These are phyloP conservation scores for Rubia tinctorum DNA, from an alignment of 305 asterid genomes.

Conservation along the genomic window DNA sequence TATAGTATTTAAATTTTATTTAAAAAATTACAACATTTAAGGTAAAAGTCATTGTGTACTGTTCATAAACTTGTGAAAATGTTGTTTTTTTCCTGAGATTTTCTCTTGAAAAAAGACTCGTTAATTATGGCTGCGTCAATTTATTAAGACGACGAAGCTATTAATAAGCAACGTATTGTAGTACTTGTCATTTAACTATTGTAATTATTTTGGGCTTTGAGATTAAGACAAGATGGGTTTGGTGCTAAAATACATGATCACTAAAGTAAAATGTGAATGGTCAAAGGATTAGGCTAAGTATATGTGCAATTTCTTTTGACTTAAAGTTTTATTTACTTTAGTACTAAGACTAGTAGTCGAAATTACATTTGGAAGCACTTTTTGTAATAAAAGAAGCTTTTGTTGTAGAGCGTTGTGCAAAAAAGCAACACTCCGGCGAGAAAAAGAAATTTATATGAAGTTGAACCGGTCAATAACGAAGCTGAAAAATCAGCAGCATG, in stretches of 20 bases:
- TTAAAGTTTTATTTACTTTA: not conserved
- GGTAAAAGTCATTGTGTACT: too few relatives aligned
- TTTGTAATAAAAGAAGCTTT: not conserved
- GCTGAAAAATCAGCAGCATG: not conserved
- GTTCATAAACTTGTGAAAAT: too few relatives aligned
- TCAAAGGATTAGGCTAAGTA: conserved; percentile 1
- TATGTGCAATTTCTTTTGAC: not conserved
- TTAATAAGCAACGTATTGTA: too few relatives aligned
- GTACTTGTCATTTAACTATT: too few relatives aligned
- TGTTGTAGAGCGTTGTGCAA: not conserved
- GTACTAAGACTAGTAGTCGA: not conserved
- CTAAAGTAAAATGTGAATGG: not conserved
- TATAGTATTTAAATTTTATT: too few relatives aligned
- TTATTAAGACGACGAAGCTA: too few relatives aligned
- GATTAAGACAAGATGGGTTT: too few relatives aligned
- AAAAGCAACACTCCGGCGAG: not conserved
- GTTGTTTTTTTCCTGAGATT: too few relatives aligned
- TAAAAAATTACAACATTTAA: too few relatives aligned
- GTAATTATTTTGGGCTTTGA: too few relatives aligned
- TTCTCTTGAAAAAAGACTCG: too few relatives aligned
- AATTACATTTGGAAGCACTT: not conserved
- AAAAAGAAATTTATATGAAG: not conserved
- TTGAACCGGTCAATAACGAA: not conserved
- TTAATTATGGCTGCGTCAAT: too few relatives aligned
- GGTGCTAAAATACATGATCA: not conserved